Evolutionary conservation across 352 stramenopile genomes (phyloP), one percentile per base, ranked within the genome.

Genomic region (Phytophthora sansomeana): DNA sequence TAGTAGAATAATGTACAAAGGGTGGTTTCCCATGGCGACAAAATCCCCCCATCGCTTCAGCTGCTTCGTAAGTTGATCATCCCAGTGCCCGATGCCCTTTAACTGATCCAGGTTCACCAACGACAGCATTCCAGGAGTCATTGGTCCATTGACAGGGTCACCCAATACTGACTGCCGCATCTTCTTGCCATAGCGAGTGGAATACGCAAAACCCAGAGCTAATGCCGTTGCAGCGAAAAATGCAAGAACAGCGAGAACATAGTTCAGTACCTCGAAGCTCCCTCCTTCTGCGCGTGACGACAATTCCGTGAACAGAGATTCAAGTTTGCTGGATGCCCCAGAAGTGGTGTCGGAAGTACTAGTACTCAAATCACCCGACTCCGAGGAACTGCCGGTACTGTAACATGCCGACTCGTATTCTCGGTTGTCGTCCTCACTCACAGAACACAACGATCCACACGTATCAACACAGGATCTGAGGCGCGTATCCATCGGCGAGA

Each of bases 391-490:
- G 32, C 29, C 28, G 1, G 64, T 47, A 13, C 48, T 76, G 29
- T 75, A 89, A 48, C 82, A 91, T 4, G 75, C 63, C 0, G 72
- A 19, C 7, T 72, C 62, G 41, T 89, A 89, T 28, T 52, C 46
- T 9, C 81, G 63, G 24, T 63, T 74, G 17, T 85, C 73, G 16
- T 77, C 54, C 6, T 36, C 58, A 43, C 49, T 72, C 10, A 90
- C 73, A 7, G 66, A 61, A 61, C 81, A 91, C n/a, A 90, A 32
- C 0, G 80, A 81, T n/a, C 85, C 79, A 32, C 82, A 92, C 4
- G 81, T 76, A 44, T 72, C 80, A n/a, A 78, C 72, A 58, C 82
- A 91, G 4, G 77, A 87, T 49, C 63, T 49, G 1, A 93, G 71
- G 0, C 69, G 66, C 29, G 63, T 57, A 53, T 90, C 67, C 56